Conservation (phyloP, 1,284 basidiomycete genomes). For the Boletus chippewaensis region DNA sequence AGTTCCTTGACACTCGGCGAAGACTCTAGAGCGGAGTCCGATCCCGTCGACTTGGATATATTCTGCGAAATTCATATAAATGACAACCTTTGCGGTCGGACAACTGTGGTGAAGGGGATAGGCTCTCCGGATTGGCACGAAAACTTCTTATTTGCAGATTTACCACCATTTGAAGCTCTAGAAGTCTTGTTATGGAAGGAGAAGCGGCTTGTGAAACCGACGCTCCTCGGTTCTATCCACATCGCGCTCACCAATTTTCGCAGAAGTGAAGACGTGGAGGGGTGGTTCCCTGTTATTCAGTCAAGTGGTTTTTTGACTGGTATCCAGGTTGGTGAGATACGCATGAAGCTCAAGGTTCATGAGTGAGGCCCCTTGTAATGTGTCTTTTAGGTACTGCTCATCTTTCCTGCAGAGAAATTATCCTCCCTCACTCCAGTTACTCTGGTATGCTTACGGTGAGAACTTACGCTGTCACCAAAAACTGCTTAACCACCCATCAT, state of each 20-base stretch:
- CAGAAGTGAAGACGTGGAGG: conserved; percentile 65
- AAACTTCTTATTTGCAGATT: conserved; percentile 60
- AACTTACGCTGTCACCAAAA: conserved; percentile 1
- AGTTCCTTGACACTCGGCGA: conserved; percentile 27
- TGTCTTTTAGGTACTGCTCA: conserved; percentile 12
- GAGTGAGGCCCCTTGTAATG: conserved; percentile 46
- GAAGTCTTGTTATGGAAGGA: conserved; percentile 61
- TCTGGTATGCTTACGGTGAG: conserved; percentile 47
- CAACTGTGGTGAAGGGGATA: conserved; percentile 61
- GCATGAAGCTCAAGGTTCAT: conserved; percentile 63
- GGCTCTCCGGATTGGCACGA: conserved; percentile 74
- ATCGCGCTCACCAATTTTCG: conserved; percentile 66
- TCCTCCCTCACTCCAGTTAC: conserved; percentile 60
- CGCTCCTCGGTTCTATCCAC: conserved; percentile 52
- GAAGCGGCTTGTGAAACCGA: conserved; percentile 53
- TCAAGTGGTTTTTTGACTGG: conserved; percentile 42
- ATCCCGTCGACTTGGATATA: conserved; percentile 57
- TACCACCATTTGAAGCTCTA: conserved; percentile 64
- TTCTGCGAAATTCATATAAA: conserved; percentile 67
- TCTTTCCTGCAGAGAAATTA: conserved; percentile 52
- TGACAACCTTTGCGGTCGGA: conserved; percentile 57
- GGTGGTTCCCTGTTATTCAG: conserved; percentile 74
- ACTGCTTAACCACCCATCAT: conserved; percentile 4
- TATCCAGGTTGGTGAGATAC: conserved; percentile 65
- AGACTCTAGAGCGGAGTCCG: conserved; percentile 38